Evolutionary conservation across 164 flowering plant genomes (phyloP).

Genomic region (Vitis rotundifolia): DNA sequence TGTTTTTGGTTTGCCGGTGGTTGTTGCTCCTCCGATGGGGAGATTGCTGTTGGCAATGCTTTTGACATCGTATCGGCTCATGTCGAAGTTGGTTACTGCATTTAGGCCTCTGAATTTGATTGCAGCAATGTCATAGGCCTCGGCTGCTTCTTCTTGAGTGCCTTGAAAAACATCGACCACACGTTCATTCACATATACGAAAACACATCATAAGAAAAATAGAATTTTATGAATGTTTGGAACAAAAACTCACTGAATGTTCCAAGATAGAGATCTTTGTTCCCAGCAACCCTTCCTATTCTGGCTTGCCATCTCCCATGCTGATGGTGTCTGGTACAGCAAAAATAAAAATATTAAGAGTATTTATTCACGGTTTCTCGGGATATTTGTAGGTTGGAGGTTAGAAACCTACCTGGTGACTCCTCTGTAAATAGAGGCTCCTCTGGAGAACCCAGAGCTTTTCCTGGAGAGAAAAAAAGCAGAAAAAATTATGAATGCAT

Average conservation of each 20-base stretch:
- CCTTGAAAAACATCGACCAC: conserved; percentile 26
- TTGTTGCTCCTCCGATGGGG: conserved; percentile 78
- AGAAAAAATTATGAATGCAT: background rate
- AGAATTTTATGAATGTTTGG: too few relatives aligned
- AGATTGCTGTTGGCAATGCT: conserved; percentile 68
- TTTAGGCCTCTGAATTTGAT: conserved; percentile 80
- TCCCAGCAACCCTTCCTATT: conserved; percentile 88
- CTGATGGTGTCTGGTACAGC: conserved; percentile 70
- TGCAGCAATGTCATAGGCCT: conserved; percentile 89
- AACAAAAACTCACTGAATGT: conserved; percentile 63
- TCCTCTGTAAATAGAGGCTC: conserved; percentile 84
- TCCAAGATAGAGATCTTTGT: conserved; percentile 88
- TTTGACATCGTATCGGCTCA: conserved; percentile 77
- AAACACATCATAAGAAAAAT: background rate
- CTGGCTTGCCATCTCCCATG: conserved; percentile 95
- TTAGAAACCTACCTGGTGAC: conserved; percentile 61
- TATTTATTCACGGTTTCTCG: background rate
- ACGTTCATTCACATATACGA: background rate
- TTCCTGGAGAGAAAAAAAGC: conserved; percentile 36
- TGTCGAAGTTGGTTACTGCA: conserved; percentile 86
- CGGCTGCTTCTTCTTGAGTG: conserved; percentile 90
- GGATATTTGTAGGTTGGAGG: background rate
- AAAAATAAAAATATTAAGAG: background rate
- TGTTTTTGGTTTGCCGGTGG: conserved; percentile 36
- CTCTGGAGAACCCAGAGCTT: conserved; percentile 89